Percentiles rank a stretch among this genome's conserved stretches.
Conservation (phyloP, 2,329 filamentous ascomycete genomes). For the Cryphonectria japonica region DNA sequence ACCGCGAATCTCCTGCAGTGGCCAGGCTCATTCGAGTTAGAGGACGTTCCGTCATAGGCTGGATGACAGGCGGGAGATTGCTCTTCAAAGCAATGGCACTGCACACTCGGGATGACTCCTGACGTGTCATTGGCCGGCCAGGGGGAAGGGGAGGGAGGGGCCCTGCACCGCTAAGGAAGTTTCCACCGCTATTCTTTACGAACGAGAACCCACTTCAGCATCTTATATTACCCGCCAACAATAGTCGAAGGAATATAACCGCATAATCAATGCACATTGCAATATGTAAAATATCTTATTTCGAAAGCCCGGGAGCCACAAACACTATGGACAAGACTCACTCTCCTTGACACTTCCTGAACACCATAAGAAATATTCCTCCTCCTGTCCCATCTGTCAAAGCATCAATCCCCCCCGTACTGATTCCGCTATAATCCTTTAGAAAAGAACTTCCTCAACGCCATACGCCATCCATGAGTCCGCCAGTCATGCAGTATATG, state of each 20-base stretch:
- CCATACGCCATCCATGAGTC: not conserved
- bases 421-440: not conserved
- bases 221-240: no score
- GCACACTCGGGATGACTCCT: not conserved
- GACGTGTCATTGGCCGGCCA: slow-evolving; percentile 8
- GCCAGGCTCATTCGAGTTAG: slow-evolving; percentile 2
- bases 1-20: slow-evolving; percentile 1
- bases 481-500: no score
- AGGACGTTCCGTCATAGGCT: slow-evolving; percentile 10
- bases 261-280: not conserved
- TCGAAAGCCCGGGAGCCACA: no score
- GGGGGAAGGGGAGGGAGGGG: not conserved
- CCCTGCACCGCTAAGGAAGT: not conserved
- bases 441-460: not conserved
- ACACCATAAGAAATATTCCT: not conserved
- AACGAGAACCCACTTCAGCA: no score
- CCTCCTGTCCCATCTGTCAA: not conserved
- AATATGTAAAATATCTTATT: not conserved
- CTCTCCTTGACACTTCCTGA: no score
- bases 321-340: not conserved
- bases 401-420: not conserved
- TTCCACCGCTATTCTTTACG: no score
- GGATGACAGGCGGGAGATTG: slow-evolving; percentile 10
- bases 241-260: not conserved
- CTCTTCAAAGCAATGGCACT: not conserved